Evolutionary conservation across 2,329 filamentous ascomycete species (phyloP), one percentile per base, ranked within the genome.

Genomic region (Pseudocercospora pini-densiflorae): DNA sequence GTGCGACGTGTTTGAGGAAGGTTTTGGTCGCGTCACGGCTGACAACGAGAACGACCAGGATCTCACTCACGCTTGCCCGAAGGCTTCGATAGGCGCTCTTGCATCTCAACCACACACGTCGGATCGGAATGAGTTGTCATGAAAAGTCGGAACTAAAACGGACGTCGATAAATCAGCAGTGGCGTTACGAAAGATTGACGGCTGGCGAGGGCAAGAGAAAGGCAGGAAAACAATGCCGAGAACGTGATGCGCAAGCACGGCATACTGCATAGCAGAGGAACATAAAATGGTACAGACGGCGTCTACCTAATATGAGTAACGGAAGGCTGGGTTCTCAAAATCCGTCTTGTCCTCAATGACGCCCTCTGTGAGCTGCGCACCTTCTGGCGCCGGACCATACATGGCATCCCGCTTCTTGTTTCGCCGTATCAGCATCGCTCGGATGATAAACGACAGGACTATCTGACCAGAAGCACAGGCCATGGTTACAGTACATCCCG

Each of bases 401-500:
- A 70, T 19, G n/a, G 62, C 68, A 36, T 82, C 81, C 53, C 79
- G 75, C 70, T 74, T 75, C 72, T 78, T 81, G 60, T 82, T 82
- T 5, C 80, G 73, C 55, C 73, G 70, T 6, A 77, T 72, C 59
- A 83, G 66, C 45, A 82, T 66, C 23, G 77, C 64, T 24, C 81
- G 71, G 69, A 82, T 55, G 16, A 59, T 61, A 53, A 80, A 58
- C n/a, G 78, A 78, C 16, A 81, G 68, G 16, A 74, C 73, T n/a
- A 83, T 73, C 67, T 83, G 82, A 8, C 75, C 76, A 19, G 77
- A 79, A 6, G 82, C 76, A 68, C 83, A 85, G 21, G 79, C 80
- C 2, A 87, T 72, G 16, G 84, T 83, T 7, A 85, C 75, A 63
- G 82, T 85, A 60, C 83, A 86, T 0, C 85, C 86, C 0, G 85